Evolutionary conservation across 2,329 filamentous ascomycete genomes (phyloP), one percentile per base, ranked within the genome.

Genomic region (Neofusicoccum laricinum): DNA sequence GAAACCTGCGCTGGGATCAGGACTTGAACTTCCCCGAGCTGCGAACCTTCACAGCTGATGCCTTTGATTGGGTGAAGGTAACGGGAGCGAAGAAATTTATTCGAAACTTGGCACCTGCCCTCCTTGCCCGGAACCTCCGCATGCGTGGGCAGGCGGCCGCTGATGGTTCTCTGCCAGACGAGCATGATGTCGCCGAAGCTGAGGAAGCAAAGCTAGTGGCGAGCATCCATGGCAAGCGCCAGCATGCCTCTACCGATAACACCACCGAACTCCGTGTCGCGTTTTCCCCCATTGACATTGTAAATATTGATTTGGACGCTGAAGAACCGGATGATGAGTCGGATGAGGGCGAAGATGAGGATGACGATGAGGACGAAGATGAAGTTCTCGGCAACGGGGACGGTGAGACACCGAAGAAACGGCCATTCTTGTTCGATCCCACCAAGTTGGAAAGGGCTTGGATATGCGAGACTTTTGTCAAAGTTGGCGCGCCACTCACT

Each of bases 1-100:
- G 74, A 2, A 79, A 80, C 0, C 80, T 90, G 45, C 77, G 79
- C 10, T 92, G 89, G 86, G 84, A 88, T 64, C 79, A 80, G 48
- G 79, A 84, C 0, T 81, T 95, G 17, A 86, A 96, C 68, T 81
- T 90, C 12, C 71, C 79, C 3, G 87, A 85, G 0, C 77, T 99
- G 40, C 85, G 94, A 40, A 82, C 84, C 14, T 97, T 97, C 73
- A 85, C 89, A 0, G 84, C 85, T 0, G 88, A 96, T 67, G 89
- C 89, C 0, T 96, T 99, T 68, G 92, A 93, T 65, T 99, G 95
- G 95, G 86, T 85, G 4, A 90, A 88, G 69, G 85, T 88, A 32
- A 84, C 84, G 58, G 94, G 93, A 0, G 93, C 93, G 15, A 86
- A 90, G 71, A 96, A 97, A 72, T 91, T 97, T 66, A 88, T 97